phyloP scores from a whole-genome alignment of 805 yeast species.

The Nakazawaea ernobii region DNA sequence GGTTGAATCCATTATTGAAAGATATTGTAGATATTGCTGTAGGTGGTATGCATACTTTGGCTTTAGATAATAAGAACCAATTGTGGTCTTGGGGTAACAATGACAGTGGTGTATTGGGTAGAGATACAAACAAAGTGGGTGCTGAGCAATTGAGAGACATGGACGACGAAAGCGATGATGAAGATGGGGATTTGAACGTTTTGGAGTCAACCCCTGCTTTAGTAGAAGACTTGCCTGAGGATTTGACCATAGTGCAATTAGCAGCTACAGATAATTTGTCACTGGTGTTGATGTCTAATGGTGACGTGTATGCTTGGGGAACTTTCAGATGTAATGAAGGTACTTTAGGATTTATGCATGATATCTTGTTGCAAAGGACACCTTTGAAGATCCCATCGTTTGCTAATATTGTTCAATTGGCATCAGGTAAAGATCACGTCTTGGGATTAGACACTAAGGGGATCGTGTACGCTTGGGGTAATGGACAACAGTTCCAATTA shows the following conservation, averaged over 20 bases:
- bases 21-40: slow-evolving; percentile 83
- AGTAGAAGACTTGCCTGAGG: slow-evolving; percentile 62
- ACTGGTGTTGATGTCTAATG: slow-evolving; percentile 70
- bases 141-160: slow-evolving; percentile 63
- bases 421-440: slow-evolving; percentile 90
- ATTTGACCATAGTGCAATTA: slow-evolving; percentile 61
- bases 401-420: slow-evolving; percentile 71
- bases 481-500: slow-evolving; percentile 87
- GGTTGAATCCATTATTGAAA: slow-evolving; percentile 74
- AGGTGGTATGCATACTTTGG: slow-evolving; percentile 95
- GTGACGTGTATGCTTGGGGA: slow-evolving; percentile 97
- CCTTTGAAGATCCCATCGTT: slow-evolving; percentile 63
- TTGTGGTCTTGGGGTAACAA: slow-evolving; percentile 99
- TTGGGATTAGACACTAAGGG: slow-evolving; percentile 82
- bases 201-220: slow-evolving; percentile 83
- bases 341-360: slow-evolving; percentile 70
- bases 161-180: slow-evolving; percentile 55
- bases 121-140: slow-evolving; percentile 63
- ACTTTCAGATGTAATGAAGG: slow-evolving; percentile 95
- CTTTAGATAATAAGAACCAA: slow-evolving; percentile 65
- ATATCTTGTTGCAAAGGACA: slow-evolving; percentile 52
- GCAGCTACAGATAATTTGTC: slow-evolving; percentile 93
- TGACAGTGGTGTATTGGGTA: slow-evolving; percentile 86
- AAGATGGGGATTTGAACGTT: slow-evolving; percentile 83
- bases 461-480: slow-evolving; percentile 94